Evolutionary conservation across 2,329 filamentous ascomycete species (phyloP), one percentile per base, ranked within the genome.

Genomic region (Capronia epimyces): DNA sequence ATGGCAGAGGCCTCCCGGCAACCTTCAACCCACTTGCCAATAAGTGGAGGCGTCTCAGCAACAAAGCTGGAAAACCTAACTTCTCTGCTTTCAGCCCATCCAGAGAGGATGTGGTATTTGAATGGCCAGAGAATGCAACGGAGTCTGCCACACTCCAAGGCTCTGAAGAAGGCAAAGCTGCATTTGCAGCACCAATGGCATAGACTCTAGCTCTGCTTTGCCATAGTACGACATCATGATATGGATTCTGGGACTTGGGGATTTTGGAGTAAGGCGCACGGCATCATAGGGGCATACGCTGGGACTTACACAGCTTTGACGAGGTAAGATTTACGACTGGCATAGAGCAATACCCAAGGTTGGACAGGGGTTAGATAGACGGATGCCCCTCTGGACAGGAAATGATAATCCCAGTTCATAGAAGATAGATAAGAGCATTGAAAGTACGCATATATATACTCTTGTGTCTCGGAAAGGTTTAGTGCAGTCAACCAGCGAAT

Each of bases 11-110:
- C 32, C 69, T 78, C 53, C 82, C 82, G 0, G 74, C 70, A 7
- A 72, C 75, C 58, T 86, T 83, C 71, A 86, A 86, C 67, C 82
- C 82, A 6, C 73, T 82, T 37, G 83, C 81, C 22, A 84, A 85
- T 65, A 72, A 85, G 70, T 85, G 83, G 83, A 71, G 83, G 46
- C 72, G 81, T 22, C 75, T 80, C 37, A 80, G 76, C 27, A 82
- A 78, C 68, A 77, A 76, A 68, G 73, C 70, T 37, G 74, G 76
- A 31, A 58, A 76, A 39, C 76, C 77, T 13, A 37, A 37, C 2
- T 63, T 71, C 15, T 73, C 77, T 43, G 68, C 73, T 41, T 69
- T 73, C 47, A 77, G 75, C 1, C 80, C 80, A 1, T 67, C 69
- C 1, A 71, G 70, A 21, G 80, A 83, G 61, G 80, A 83, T 65